Conservation (phyloP, 73 alveolate genomes). For the Tetrahymena elliotti region DNA sequence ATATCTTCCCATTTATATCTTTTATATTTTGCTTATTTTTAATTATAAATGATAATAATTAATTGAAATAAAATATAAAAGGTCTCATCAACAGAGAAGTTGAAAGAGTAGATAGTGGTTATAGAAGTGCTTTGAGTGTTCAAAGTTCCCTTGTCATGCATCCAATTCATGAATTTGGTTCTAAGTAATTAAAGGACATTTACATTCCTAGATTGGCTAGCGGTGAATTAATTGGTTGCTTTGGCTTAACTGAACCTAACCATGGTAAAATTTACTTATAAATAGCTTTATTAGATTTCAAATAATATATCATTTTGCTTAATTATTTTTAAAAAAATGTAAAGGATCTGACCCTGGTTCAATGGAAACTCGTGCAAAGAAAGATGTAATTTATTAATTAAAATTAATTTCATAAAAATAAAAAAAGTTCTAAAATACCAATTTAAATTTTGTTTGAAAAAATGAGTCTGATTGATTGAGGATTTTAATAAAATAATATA, state of each 20-base stretch:
- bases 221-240: slow-evolving; percentile 90
- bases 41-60: background rate
- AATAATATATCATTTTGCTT: slow-evolving; percentile 5
- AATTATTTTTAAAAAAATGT: background rate
- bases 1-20: background rate
- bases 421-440: no score
- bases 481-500: no score
- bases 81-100: slow-evolving; percentile 63
- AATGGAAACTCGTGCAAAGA: slow-evolving; percentile 65
- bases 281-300: background rate
- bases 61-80: background rate
- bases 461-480: no score
- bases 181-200: slow-evolving; percentile 51
- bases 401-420: background rate
- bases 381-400: background rate
- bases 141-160: slow-evolving; percentile 78
- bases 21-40: no score
- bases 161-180: slow-evolving; percentile 70
- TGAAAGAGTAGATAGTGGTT: slow-evolving; percentile 83
- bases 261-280: slow-evolving; percentile 48
- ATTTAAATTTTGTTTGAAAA: no score
- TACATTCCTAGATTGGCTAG: slow-evolving; percentile 77
- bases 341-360: slow-evolving; percentile 66
- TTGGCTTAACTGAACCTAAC: slow-evolving; percentile 94
- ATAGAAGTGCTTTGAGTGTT: slow-evolving; percentile 81